Evolutionary conservation across 2,329 filamentous ascomycete species (phyloP).

Genomic region (Esteya vermicola): DNA sequence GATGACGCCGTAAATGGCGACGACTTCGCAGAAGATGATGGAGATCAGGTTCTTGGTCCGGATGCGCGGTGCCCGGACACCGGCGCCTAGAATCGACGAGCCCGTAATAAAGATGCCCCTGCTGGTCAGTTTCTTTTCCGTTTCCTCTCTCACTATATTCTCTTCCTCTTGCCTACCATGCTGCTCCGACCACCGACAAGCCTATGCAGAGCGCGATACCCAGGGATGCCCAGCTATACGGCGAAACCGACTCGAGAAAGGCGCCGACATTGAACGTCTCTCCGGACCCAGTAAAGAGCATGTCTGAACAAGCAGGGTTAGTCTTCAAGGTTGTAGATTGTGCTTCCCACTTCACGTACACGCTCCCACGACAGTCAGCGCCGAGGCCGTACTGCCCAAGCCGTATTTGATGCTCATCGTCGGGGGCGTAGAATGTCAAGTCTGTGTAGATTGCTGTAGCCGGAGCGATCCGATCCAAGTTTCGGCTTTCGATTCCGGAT

Average conservation of each 20-base stretch:
- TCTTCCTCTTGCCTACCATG: conserved; percentile 43
- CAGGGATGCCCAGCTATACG: conserved; percentile 81
- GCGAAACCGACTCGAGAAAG: conserved; percentile 88
- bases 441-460: too few species aligned
- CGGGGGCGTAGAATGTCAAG: too few species aligned
- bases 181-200: conserved; percentile 88
- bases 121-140: not conserved
- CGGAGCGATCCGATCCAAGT: too few species aligned
- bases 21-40: conserved; percentile 99
- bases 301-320: conserved; percentile 46
- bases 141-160: not conserved
- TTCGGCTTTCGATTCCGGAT: too few species aligned
- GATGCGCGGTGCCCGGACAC: conserved; percentile 92
- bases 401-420: conserved; percentile 62
- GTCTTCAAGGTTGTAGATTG: not conserved
- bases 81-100: conserved; percentile 90
- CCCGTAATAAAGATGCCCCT: conserved; percentile 99
- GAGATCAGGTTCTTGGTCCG: conserved; percentile 99
- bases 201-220: conserved; percentile 93
- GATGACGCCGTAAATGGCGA: conserved; percentile 99
- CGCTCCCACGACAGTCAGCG: conserved; percentile 59
- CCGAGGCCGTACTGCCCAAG: conserved; percentile 50
- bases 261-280: conserved; percentile 95
- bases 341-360: conserved; percentile 45
- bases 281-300: conserved; percentile 95